A percentile compares a stretch with the other conserved stretches of the same genome.
phyloP scores from a whole-genome alignment of 2,329 filamentous ascomycete species.

The Pseudogymnoascus destructans region DNA sequence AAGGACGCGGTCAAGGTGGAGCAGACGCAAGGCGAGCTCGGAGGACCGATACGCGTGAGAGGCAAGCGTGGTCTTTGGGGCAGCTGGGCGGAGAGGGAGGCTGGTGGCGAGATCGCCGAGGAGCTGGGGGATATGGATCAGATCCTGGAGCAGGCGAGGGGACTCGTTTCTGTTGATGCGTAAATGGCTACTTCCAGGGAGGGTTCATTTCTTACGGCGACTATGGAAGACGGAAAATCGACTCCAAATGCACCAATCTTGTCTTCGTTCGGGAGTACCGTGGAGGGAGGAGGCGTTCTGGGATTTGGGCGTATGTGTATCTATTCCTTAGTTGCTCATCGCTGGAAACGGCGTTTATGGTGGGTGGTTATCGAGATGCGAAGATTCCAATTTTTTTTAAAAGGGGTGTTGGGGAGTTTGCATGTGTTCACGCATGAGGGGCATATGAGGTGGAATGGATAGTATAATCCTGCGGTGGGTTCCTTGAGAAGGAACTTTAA shows the following conservation, averaged over 20 bases:
- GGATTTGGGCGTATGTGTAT: conserved; percentile 1
- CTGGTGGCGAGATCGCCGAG: conserved; percentile 42
- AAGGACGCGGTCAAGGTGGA: conserved; percentile 98
- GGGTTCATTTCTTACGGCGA: conserved; percentile 3
- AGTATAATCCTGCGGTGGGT: neutral
- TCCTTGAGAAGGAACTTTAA: neutral
- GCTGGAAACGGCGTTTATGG: conserved; percentile 5
- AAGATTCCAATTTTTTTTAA: conserved; percentile 8
- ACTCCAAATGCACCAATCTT: too few species aligned
- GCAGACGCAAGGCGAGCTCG: conserved; percentile 59
- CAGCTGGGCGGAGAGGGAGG: conserved; percentile 75
- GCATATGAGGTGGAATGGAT: neutral
- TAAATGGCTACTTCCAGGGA: neutral
- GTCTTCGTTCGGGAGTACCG: too few species aligned
- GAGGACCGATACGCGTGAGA: conserved; percentile 67
- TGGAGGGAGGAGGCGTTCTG: neutral
- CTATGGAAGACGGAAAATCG: too few species aligned
- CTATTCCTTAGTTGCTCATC: neutral
- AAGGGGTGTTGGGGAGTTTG: neutral
- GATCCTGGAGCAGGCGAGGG: conserved; percentile 6
- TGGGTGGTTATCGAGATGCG: neutral
- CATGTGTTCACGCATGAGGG: neutral
- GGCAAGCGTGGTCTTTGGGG: conserved; percentile 96
- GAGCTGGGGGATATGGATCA: conserved; percentile 9
- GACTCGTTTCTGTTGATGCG: neutral